Conservation (phyloP, 192 early-diverging fungal genomes). For the Chytriomyces sp. region DNA sequence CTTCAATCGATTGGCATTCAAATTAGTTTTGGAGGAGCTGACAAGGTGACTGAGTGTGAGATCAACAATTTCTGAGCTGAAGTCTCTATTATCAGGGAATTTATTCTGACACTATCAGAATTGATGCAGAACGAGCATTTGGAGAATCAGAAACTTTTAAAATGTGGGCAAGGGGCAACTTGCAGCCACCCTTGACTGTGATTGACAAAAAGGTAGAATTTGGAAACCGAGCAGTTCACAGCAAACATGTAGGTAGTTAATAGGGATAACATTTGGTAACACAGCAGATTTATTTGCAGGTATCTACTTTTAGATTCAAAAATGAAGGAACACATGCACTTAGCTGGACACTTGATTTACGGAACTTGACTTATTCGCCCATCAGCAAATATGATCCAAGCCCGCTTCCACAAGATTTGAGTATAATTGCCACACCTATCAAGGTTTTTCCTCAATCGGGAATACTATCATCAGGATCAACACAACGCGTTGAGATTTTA, state of each 20-base stretch:
- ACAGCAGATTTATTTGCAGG: constrained; percentile 22
- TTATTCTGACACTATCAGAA: constrained; percentile 28
- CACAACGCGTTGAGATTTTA: constrained; percentile 50
- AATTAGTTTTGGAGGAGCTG: constrained; percentile 42
- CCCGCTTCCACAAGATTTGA: constrained; percentile 37
- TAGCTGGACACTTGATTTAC: constrained; percentile 43
- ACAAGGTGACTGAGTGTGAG: constrained; percentile 32
- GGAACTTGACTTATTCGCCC: constrained; percentile 29
- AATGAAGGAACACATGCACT: constrained; percentile 50
- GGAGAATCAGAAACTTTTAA: constrained; percentile 45
- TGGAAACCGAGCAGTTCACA: constrained; percentile 50
- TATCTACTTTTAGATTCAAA: constrained; percentile 46
- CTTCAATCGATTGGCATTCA: constrained; percentile 28
- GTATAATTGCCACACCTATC: constrained; percentile 41
- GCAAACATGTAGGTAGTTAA: constrained; percentile 42
- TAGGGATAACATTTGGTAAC: neutral
- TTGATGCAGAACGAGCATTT: constrained; percentile 43
- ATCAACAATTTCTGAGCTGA: neutral
- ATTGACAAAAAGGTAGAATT: constrained; percentile 57
- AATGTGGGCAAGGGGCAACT: constrained; percentile 46
- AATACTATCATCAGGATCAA: constrained; percentile 43
- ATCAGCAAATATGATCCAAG: constrained; percentile 42
- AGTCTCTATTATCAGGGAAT: constrained; percentile 34
- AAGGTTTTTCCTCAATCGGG: constrained; percentile 49
- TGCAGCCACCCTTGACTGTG: constrained; percentile 50